A percentile compares a stretch with the other conserved stretches of the same genome.
Evolutionary conservation across 2,329 filamentous ascomycete species (phyloP).

Genomic region (Colletotrichum sp.): DNA sequence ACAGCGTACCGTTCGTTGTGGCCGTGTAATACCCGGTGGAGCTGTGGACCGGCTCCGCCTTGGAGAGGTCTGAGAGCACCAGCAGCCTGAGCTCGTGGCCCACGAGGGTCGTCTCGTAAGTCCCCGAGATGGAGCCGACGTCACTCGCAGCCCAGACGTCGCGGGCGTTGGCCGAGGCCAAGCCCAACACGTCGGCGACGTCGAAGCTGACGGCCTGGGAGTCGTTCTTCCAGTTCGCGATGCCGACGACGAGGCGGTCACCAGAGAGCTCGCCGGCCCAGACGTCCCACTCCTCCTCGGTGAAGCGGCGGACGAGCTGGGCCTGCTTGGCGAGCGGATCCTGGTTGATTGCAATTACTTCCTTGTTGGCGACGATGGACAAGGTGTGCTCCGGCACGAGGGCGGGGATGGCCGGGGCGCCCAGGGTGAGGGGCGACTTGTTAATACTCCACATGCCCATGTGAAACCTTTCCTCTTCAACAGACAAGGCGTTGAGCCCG

Average conservation of each 20-base stretch:
- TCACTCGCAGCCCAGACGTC: conserved; percentile 46
- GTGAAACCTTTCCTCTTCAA: conserved; percentile 55
- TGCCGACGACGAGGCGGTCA: conserved; percentile 45
- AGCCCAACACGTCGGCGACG: conserved; percentile 39
- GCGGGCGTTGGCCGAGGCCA: conserved; percentile 41
- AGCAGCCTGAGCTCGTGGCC: conserved; percentile 45
- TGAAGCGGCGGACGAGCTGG: conserved; percentile 51
- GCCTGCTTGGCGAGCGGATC: conserved; percentile 58
- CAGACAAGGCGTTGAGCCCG: conserved; percentile 49
- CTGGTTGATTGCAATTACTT: conserved; percentile 64
- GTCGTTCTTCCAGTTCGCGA: conserved; percentile 56
- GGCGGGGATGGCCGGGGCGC: conserved; percentile 43
- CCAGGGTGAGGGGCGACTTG: conserved; percentile 56
- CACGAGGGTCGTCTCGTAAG: conserved; percentile 35
- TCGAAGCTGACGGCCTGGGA: conserved; percentile 46
- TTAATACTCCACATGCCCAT: conserved; percentile 58
- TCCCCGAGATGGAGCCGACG: conserved; percentile 33
- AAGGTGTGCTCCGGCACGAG: conserved; percentile 45
- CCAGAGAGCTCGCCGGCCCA: conserved; percentile 54
- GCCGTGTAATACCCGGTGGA: conserved; percentile 48
- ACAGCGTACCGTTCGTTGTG: conserved; percentile 35
- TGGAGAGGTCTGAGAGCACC: conserved; percentile 38
- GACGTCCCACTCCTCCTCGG: conserved; percentile 54
- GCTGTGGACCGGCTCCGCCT: conserved; percentile 24
- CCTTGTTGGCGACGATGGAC: conserved; percentile 51